Evolutionary conservation across 345 rosid species (phyloP), one percentile per base, ranked within the genome.

Genomic region (Eucalyptus victrix): DNA sequence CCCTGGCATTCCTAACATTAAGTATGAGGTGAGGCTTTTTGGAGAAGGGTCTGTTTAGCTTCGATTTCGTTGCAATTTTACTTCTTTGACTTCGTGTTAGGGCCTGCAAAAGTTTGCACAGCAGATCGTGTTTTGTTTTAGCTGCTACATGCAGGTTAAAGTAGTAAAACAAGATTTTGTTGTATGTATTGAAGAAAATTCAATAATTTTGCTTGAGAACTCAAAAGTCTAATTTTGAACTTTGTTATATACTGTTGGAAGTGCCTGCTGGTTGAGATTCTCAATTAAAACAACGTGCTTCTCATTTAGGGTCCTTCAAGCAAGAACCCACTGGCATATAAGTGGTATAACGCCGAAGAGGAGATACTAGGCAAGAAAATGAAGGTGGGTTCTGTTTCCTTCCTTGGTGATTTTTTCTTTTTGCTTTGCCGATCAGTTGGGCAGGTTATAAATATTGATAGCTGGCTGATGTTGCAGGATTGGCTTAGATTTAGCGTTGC

Each of bases 401-500:
- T 81, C 72, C 60, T 53, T 49, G 8, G 40, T 50, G n/a, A 54
- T 65, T 88, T 16, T 85, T 19, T 53, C 24, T 53, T 21, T 53
- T 53, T 32, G 8, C 21, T 53, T 86, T 49, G 69, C 40, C 1
- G 11, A 23, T 16, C 67, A 32, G 58, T 28, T 9, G 37, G 42
- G 69, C 62, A 13, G 30, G 88, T 86, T 21, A 5, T 37, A 21
- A 21, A 53, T 53, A 28, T 24, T 87, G 87, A 58, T 72, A 37
- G 45, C 87, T 34, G 13, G 67, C 80, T 90, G 32, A 80, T 81
- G 49, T 88, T 93, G 81, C 90, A 97, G 99, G 99, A 96, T 72
- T 98, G 99, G 99, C 89, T 98, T 95, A 95, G 99, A 93, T 98
- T 98, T 88, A 98, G 99, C 90, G 96, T 98, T 88, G 99, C 99